phyloP scores from a whole-genome alignment of 225 moss, liverwort and hornwort genomes.

The Physcomitrium patens region DNA sequence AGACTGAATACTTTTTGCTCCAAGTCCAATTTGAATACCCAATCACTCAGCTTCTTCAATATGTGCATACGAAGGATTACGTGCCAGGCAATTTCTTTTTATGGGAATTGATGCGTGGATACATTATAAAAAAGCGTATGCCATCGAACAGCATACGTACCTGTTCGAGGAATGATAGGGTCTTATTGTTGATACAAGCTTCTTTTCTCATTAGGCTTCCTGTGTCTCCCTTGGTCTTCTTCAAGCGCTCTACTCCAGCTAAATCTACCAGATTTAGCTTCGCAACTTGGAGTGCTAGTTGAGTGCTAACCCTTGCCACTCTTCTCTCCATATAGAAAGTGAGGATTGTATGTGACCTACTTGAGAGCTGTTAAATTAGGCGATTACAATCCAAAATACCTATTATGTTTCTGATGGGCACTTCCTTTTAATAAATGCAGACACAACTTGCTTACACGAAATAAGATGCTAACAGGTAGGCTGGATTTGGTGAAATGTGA shows the following conservation, averaged over 20 bases:
- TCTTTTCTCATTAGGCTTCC: slow-evolving; percentile 72
- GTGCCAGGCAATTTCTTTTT: no score
- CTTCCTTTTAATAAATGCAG: not conserved
- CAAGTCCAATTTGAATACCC: no score
- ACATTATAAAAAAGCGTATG: not conserved
- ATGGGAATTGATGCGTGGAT: no score
- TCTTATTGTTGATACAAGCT: slow-evolving; percentile 89
- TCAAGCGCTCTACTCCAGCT: slow-evolving; percentile 86
- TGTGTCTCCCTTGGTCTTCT: slow-evolving; percentile 58
- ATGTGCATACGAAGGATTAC: no score
- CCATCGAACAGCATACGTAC: slow-evolving; percentile 30
- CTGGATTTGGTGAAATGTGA: not conserved
- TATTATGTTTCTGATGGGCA: not conserved
- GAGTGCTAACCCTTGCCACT: slow-evolving; percentile 63
- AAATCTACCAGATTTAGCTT: slow-evolving; percentile 95
- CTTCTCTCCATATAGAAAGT: slow-evolving; percentile 89
- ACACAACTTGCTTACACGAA: not conserved
- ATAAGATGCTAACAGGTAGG: not conserved
- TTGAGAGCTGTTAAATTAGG: slow-evolving; percentile 65
- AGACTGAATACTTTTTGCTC: no score
- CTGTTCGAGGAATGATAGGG: slow-evolving; percentile 88
- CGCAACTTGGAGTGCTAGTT: slow-evolving; percentile 64
- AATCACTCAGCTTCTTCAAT: no score
- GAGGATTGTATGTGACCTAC: slow-evolving; percentile 92
- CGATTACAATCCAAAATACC: not conserved